phyloP scores from a whole-genome alignment of 352 stramenopile genomes.

The Thalassiosira oceanica region DNA sequence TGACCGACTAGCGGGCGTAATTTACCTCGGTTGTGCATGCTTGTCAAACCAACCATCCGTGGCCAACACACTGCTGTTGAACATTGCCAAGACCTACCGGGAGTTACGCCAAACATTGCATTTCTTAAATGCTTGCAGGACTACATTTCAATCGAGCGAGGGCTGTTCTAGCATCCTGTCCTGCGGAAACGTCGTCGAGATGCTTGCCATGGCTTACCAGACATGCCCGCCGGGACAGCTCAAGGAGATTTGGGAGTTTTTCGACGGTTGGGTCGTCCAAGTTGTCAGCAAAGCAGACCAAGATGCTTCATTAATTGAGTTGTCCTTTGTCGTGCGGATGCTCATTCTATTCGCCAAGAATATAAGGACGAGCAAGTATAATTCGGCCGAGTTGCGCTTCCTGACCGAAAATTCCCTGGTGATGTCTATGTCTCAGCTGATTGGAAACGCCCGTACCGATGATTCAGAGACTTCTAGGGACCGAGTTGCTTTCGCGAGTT shows the following conservation, averaged over 20 bases:
- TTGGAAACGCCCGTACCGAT: slow-evolving; percentile 11
- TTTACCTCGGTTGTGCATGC: slow-evolving; percentile 24
- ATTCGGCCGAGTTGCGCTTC: slow-evolving; percentile 34
- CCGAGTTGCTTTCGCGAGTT: too few species aligned
- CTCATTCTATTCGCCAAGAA: slow-evolving; percentile 56
- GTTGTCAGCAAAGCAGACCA: slow-evolving; percentile 6
- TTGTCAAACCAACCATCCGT: background rate
- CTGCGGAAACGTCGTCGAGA: slow-evolving; percentile 14
- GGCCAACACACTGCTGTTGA: slow-evolving; percentile 37
- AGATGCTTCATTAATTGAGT: background rate
- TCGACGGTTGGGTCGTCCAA: slow-evolving; percentile 34
- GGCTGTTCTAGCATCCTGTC: background rate
- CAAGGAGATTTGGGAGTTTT: slow-evolving; percentile 37
- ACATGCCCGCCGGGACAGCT: slow-evolving; percentile 33
- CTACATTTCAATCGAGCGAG: slow-evolving; percentile 4
- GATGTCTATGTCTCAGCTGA: slow-evolving; percentile 32
- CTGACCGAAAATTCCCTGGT: slow-evolving; percentile 49
- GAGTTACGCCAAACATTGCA: slow-evolving; percentile 63
- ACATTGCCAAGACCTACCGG: slow-evolving; percentile 55
- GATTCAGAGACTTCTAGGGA: background rate
- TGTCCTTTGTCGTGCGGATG: slow-evolving; percentile 32
- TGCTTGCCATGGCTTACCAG: slow-evolving; percentile 21
- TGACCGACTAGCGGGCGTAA: slow-evolving; percentile 29
- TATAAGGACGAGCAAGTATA: slow-evolving; percentile 52
- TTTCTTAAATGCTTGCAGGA: slow-evolving; percentile 26